Evolutionary conservation across 805 yeast species (phyloP).

Genomic region (Lachancea waltii): DNA sequence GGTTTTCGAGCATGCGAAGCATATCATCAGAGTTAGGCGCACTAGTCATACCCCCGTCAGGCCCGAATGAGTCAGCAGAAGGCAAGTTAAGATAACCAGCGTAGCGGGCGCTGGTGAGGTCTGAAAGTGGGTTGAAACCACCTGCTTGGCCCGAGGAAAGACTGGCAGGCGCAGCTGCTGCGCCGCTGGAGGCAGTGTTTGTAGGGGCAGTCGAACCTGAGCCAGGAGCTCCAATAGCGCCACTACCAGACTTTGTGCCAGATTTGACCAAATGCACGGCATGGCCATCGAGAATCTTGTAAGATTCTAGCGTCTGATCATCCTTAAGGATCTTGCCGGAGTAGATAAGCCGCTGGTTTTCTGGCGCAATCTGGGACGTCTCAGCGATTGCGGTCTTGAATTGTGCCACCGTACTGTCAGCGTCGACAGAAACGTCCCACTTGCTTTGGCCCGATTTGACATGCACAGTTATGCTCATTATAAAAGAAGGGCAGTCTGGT

Average conservation of each 20-base stretch:
- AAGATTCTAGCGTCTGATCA: slow-evolving; percentile 60
- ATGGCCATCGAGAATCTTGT: slow-evolving; percentile 80
- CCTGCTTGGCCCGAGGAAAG: slow-evolving; percentile 79
- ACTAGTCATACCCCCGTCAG: slow-evolving; percentile 77
- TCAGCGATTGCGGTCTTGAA: slow-evolving; percentile 61
- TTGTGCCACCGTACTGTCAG: slow-evolving; percentile 52
- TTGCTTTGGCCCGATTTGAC: slow-evolving; percentile 66
- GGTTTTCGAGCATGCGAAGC: slow-evolving; percentile 68
- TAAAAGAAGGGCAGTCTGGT: no score
- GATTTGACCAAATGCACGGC: slow-evolving; percentile 87
- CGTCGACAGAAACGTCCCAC: slow-evolving; percentile 54
- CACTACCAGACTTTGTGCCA: no score
- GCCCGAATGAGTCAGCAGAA: slow-evolving; percentile 80
- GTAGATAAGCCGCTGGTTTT: slow-evolving; percentile 82
- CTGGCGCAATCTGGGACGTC: slow-evolving; percentile 60
- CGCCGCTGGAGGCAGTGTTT: slow-evolving; percentile 14
- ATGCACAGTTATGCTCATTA: slow-evolving; percentile 26
- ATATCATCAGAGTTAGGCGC: slow-evolving; percentile 75
- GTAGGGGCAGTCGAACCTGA: no score
- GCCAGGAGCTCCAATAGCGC: no score
- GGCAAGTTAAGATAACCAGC: slow-evolving; percentile 89
- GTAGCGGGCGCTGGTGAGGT: slow-evolving; percentile 88
- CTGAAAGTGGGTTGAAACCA: slow-evolving; percentile 84
- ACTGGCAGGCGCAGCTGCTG: slow-evolving; percentile 54
- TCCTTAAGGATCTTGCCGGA: slow-evolving; percentile 93